phyloP scores from a whole-genome alignment of 495 filamentous ascomycete species.

The Rhypophila decipiens region DNA sequence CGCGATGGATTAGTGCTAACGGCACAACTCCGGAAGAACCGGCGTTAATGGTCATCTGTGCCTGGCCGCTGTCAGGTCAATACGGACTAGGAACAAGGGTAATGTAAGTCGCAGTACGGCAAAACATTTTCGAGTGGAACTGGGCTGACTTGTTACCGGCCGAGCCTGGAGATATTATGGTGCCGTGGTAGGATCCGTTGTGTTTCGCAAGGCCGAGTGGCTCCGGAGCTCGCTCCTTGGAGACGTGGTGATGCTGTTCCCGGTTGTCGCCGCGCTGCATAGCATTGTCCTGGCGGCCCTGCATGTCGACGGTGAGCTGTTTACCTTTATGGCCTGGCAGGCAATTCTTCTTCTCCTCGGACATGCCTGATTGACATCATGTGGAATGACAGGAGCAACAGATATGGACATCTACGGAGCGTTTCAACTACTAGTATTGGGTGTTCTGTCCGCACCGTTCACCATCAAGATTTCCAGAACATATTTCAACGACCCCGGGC shows the following conservation, averaged over 20 bases:
- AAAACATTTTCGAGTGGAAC: background rate
- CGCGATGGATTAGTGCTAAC: background rate
- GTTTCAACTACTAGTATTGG: conserved; percentile 56
- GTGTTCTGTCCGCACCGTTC: conserved; percentile 50
- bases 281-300: conserved; percentile 49
- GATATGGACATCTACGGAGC: conserved; percentile 61
- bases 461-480: conserved; percentile 50
- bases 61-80: conserved; percentile 55
- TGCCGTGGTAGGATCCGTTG: conserved; percentile 49
- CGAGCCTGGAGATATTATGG: conserved; percentile 50
- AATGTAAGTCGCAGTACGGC: conserved; percentile 34
- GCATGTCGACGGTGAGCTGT: conserved; percentile 43
- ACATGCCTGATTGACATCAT: background rate
- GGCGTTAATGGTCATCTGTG: conserved; percentile 44
- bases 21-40: background rate
- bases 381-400: conserved; percentile 37
- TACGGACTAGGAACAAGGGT: conserved; percentile 52
- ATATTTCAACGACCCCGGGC: conserved; percentile 53
- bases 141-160: background rate
- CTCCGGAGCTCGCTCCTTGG: conserved; percentile 48
- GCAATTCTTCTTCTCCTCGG: no score
- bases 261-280: conserved; percentile 56
- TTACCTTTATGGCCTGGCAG: background rate
- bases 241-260: conserved; percentile 52
- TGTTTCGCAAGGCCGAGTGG: conserved; percentile 52